Base-by-base conservation (phyloP, 768 basidiomycete genomes). In the Mycena amicta region DNA sequence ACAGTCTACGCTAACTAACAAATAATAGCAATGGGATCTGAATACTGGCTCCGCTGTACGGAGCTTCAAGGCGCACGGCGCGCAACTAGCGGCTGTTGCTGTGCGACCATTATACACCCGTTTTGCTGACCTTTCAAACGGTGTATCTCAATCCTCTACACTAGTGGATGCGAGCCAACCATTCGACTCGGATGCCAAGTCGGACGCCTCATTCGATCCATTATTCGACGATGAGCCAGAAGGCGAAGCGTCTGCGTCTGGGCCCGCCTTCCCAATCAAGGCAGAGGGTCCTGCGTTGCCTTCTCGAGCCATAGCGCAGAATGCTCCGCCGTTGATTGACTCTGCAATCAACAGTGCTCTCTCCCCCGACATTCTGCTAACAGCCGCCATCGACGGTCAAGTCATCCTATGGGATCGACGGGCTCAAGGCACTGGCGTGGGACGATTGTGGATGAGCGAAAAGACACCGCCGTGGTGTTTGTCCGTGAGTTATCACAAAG, bases 11-110 rank as follows among this genome's bases (percentile, higher is more conserved):
- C n/a, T n/a, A n/a, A n/a, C n/a, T n/a, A n/a, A n/a, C n/a, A n/a
- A n/a, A n/a, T n/a, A n/a, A 41, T 66, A 98, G 96, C 92, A 98
- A 85, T 98, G 97, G 96, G 96, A 98, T 74, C 82, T 99, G 33
- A 92, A 99, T 68, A 95, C 90, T 0, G 96, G 97, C 5, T 82
- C 91, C 60, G 77, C 76, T 39, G 82, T 87, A 13, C 85, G 94
- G 50, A 85, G 80, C 47, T 98, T 92, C 70, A 86, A 82, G 1
- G 83, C 89, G 0, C 93, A 97, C 66, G 86, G 88, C 25, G 85
- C 93, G 3, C 95, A 97, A 70, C 82, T 98, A 15, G 86, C 93
- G 3, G 84, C 87, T 5, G 76, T 98, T 39, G 86, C 89, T 23
- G 81, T 95, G 25, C 83, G 91, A 59, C 95, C 50, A 31, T 46